Base-by-base conservation (phyloP, 305 asterid species). In the Fraxinus albicans region DNA sequence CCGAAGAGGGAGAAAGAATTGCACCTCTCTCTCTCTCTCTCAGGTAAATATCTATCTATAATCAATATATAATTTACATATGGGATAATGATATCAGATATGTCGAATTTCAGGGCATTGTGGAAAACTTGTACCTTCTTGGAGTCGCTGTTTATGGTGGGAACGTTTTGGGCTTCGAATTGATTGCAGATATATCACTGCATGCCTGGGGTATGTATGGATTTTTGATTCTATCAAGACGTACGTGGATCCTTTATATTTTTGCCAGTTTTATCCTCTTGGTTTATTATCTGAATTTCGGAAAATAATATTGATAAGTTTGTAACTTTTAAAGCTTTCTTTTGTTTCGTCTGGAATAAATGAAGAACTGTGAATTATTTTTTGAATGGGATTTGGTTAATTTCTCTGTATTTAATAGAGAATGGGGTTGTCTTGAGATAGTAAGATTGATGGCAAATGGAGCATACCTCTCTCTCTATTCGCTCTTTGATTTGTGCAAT, bases 201-300 rank as follows among this genome's bases (percentile, higher is more conserved):
- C 85, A 77, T 85, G 88, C 84, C 90, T 92, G 97, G 97, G 94
- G 97, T 92, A 89, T 83, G 89, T 77, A 27, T 65, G 76, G 42
- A 6, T 77, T 85, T 84, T 79, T 42, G 25, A 76, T 77, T 77
- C 15, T 35, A 15, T 47, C 44, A 9, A 29, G 13, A 2, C 9
- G 2, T 8, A 55, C 2, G 17, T 74, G 13, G 17, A 31, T 21
- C 78, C 47, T 70, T 69, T 17, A 31, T 21, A 8, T 44, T 53
- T 78, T 77, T 76, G 55, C 44, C 58, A 72, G 34, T 23, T 76
- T 77, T 40, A 27, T n/a, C 6, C 36, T 44, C 42, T n/a, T 69
- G 42, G 25, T 31, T 17, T 31, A n/a, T 31, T 47, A n/a, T 44
- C 15, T 50, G 36, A 25, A 47, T 25, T 17, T 63, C 17, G 31